Evolutionary conservation across 768 basidiomycete genomes (phyloP).

Genomic region (Tylopilus subfusipes): DNA sequence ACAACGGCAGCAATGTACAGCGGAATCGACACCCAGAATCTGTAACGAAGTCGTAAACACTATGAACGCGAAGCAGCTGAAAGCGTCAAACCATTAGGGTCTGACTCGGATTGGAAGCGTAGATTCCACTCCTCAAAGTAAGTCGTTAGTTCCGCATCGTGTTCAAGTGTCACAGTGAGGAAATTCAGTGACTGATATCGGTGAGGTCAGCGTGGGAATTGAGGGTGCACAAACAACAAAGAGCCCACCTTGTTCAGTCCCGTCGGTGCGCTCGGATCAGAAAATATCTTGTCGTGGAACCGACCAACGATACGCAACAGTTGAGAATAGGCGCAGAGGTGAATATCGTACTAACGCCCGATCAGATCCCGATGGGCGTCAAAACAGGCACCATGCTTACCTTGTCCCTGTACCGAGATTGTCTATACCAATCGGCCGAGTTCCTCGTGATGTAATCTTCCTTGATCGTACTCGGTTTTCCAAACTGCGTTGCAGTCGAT

Average conservation of each 20-base stretch:
- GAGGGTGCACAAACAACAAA: neutral
- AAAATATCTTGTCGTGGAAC: constrained; percentile 77
- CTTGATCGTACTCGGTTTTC: constrained; percentile 84
- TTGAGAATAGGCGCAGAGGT: constrained; percentile 69
- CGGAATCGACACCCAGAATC: constrained; percentile 61
- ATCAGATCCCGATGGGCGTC: neutral
- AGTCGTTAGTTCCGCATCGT: constrained; percentile 53
- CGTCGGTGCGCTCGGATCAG: constrained; percentile 60
- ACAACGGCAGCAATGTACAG: constrained; percentile 71
- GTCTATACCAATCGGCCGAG: constrained; percentile 73
- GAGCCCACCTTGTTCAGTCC: constrained; percentile 64
- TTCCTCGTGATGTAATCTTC: constrained; percentile 78
- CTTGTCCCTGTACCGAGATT: constrained; percentile 56
- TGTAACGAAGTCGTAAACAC: constrained; percentile 21
- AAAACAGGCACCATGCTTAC: constrained; percentile 32
- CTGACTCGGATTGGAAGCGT: constrained; percentile 58
- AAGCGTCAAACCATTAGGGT: constrained; percentile 46
- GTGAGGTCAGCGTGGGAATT: constrained; percentile 5
- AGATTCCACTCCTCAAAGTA: constrained; percentile 67
- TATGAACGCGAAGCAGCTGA: neutral
- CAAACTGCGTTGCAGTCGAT: constrained; percentile 84
- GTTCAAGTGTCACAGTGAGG: constrained; percentile 54
- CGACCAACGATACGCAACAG: constrained; percentile 66
- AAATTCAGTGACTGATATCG: constrained; percentile 60
- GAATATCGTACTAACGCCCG: constrained; percentile 59